These are phyloP conservation scores for Pelargonium cotyledonis DNA, from an alignment of 441 rosid genomes.

Conservation along the genomic window DNA sequence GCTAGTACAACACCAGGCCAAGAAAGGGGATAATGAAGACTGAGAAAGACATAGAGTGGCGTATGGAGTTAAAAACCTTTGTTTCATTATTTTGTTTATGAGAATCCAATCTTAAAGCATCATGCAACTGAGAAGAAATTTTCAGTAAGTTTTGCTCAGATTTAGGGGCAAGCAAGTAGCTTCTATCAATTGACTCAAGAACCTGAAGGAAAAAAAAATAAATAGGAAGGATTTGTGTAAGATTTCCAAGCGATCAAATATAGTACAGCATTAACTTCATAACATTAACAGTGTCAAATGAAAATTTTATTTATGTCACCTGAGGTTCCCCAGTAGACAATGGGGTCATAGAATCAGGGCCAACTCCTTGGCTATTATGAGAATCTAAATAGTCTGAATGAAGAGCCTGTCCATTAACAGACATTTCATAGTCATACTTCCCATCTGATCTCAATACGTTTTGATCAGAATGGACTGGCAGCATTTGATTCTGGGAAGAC, in stretches of 20 bases:
- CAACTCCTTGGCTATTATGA: conserved; percentile 41
- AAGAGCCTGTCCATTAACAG: conserved; percentile 52
- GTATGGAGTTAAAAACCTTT: conserved; percentile 31
- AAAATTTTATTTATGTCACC: conserved; percentile 32
- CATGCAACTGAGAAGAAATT: conserved; percentile 54
- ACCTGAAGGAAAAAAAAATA: conserved; percentile 45
- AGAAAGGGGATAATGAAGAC: neutral
- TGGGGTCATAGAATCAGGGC: conserved; percentile 40
- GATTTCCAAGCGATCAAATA: neutral
- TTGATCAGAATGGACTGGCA: conserved; percentile 48
- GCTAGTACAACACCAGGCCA: neutral
- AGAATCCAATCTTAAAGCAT: conserved; percentile 36
- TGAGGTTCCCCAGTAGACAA: conserved; percentile 49
- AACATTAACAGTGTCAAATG: neutral
- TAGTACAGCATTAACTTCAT: neutral
- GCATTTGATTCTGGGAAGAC: conserved; percentile 41
- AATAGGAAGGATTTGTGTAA: neutral
- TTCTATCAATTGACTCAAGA: conserved; percentile 44
- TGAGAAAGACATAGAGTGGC: conserved; percentile 7
- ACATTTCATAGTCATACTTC: conserved; percentile 47
- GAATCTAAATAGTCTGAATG: conserved; percentile 48
- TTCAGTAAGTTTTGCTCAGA: conserved; percentile 50
- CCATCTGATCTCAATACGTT: conserved; percentile 39
- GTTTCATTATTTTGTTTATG: conserved; percentile 34
- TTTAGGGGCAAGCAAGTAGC: conserved; percentile 35